Base-by-base conservation (phyloP, 768 basidiomycete genomes). In the Harrya chromipes region DNA sequence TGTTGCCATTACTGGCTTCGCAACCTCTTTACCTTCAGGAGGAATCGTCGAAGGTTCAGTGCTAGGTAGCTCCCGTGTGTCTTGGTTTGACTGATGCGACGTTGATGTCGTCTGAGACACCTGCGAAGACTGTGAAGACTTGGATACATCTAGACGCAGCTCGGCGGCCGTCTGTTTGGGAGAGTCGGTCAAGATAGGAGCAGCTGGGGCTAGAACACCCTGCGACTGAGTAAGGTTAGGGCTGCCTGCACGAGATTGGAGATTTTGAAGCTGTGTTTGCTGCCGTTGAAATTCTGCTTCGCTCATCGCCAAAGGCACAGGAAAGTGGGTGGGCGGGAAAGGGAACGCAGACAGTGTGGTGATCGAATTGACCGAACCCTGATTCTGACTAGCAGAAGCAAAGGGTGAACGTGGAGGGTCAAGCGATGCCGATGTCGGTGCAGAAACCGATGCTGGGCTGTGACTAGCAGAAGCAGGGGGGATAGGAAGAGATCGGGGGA, bases 331-430 rank as follows among this genome's bases (percentile, higher is more conserved):
- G 0, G 87, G 87, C 14, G 87, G 87, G 0, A 76, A 67, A 20
- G 87, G 87, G 64, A 90, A 90, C 0, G 82, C 83, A 27, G 83
- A 85, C 20, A 90, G 70, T 1, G 85, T 84, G 17, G 83, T 75
- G n/a, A 86, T 74, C 23, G 83, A 83, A 47, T 65, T 68, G 52
- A 69, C 54, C 0, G 66, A 68, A 17, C 65, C 66, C 31, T 68
- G 65, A 12, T 55, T 58, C 33, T 60, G 59, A 26, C 43, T 52
- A 12, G 31, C 45, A 31, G 42, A 24, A 19, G 37, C 46, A 33
- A 66, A 58, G 8, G 67, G 53, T 13, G 62, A 63, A 27, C 55
- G 59, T 0, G 66, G 66, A n/a, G 47, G 63, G 46, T 63, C 63
- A 33, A 55, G 58, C 8, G 34, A 46, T 23, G 48, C 19, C 20